Evolutionary conservation across 495 filamentous ascomycete species (phyloP), one percentile per base, ranked within the genome.

Genomic region (Xylaria grammica): DNA sequence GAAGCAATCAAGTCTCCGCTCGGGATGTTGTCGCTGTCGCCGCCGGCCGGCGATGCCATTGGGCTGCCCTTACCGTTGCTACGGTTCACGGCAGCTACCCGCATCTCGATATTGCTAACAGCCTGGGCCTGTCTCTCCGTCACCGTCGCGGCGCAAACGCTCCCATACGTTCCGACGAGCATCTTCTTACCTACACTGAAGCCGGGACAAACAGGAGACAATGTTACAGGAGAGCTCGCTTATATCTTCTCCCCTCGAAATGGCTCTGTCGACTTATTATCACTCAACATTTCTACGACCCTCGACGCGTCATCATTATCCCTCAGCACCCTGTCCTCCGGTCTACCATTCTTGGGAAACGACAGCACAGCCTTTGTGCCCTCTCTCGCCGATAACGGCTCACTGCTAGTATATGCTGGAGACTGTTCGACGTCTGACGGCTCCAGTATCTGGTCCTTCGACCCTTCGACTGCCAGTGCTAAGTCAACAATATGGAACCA

Each of bases 91-190:
- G 66, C 71, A 63, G 66, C 66, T 64, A 67, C 55, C 61, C 69
- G 65, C 42, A 38, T 57, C 57, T 62, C 66, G 34, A 56, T 64
- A 68, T 59, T 67, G 34, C 46, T 74, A 55, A 51, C 57, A 9
- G 55, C 49, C 45, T 74, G 57, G 42, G 46, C 49, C 13, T 68
- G 46, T 26, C 55, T 74, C 48, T 34, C 60, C 20, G 60, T 60
- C 24, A 36, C 67, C 19, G 30, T 45, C 36, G 65, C 64, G 20
- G 68, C 75, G 34, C 70, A 82, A 60, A 74, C 79, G 24, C 79
- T 92, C 26, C 91, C 91, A 32, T 96, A 96, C 79, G 86, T 84
- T 26, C 91, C 93, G 0, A 90, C 93, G 0, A 84, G 81, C 24
- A 82, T 94, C 49, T 79, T 91, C 34, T 78, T 89, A 4, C 73